phyloP scores from a whole-genome alignment of 2,329 filamentous ascomycete genomes.

The Diplocarpon rosae region DNA sequence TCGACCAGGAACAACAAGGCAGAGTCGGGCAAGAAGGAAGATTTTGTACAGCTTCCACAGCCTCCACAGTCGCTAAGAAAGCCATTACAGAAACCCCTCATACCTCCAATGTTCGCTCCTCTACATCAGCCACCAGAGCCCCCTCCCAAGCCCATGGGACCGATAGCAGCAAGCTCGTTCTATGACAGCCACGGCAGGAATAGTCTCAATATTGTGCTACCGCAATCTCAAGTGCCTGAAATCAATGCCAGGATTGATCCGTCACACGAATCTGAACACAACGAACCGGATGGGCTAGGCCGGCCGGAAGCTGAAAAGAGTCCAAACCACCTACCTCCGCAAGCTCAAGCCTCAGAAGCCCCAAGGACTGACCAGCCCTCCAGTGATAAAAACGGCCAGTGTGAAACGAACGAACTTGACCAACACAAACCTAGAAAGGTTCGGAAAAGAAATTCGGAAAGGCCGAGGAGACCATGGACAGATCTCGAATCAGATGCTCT shows the following conservation, averaged over 20 bases:
- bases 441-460: constrained; percentile 33
- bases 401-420: neutral
- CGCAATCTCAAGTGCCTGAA: constrained; percentile 12
- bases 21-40: constrained; percentile 40
- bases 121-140: constrained; percentile 28
- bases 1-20: constrained; percentile 37
- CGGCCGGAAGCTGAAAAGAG: neutral
- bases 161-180: constrained; percentile 47
- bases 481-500: constrained; percentile 54
- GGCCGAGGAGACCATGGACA: constrained; percentile 49
- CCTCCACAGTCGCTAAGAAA: constrained; percentile 55
- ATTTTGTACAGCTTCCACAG: constrained; percentile 40
- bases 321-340: neutral
- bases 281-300: neutral
- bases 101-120: constrained; percentile 53
- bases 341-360: neutral
- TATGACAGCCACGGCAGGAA: constrained; percentile 36
- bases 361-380: no score
- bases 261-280: neutral
- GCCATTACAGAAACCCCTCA: constrained; percentile 40
- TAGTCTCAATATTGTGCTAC: constrained; percentile 24
- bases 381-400: neutral
- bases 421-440: constrained; percentile 1
- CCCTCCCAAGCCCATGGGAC: constrained; percentile 46
- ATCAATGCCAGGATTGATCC: neutral